These are phyloP conservation scores for Chamaecrista fasciculata DNA, from an alignment of 306 rosid species.

Conservation along the genomic window DNA sequence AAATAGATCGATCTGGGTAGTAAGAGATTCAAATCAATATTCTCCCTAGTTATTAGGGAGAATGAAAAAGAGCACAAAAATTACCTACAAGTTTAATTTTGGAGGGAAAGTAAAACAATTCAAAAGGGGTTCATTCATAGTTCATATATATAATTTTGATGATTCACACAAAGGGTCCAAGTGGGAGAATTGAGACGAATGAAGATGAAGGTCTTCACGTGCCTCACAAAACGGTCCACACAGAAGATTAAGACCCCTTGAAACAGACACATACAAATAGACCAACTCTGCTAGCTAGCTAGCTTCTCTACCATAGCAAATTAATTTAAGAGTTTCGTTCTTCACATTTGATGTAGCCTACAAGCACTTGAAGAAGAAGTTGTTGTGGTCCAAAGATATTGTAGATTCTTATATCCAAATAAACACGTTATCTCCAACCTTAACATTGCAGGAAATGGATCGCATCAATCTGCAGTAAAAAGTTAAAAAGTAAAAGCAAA, in stretches of 20 bases:
- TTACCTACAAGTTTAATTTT: neutral
- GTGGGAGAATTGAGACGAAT: neutral
- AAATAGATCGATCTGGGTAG: neutral
- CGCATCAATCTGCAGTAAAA: constrained; percentile 10
- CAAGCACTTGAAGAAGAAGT: neutral
- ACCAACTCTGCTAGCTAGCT: too few species aligned
- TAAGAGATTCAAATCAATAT: neutral
- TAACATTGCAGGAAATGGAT: neutral
- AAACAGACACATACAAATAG: neutral
- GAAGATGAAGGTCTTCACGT: constrained; percentile 41
- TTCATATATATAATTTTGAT: neutral
- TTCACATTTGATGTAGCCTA: neutral
- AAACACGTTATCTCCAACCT: neutral
- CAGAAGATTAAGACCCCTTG: constrained; percentile 39
- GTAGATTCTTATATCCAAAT: neutral
- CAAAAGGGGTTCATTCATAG: neutral
- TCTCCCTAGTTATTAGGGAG: constrained; percentile 22
- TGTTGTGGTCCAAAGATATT: neutral
- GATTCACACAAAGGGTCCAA: neutral
- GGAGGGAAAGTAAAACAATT: constrained; percentile 34
- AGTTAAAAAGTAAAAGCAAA: too few species aligned
- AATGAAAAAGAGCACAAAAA: constrained; percentile 24
- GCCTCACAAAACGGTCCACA: constrained; percentile 30
- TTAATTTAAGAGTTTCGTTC: neutral
- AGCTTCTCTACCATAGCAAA: neutral